Conservation (phyloP, 805 yeast species). For the Wickerhamomyces hampshirensis region DNA sequence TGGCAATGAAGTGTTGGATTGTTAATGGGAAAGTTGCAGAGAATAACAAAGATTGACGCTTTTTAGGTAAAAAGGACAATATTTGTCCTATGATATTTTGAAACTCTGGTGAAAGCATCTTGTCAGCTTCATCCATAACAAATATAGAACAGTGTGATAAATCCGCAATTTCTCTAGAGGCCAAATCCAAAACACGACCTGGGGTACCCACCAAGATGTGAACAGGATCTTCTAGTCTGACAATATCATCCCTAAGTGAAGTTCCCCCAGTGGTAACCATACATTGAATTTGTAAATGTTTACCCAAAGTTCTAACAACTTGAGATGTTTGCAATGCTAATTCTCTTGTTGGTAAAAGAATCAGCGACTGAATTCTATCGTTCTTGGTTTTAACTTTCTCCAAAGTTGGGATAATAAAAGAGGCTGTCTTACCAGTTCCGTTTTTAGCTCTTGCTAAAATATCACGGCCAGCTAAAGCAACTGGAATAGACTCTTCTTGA, state of each 20-base stretch:
- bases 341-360: slow-evolving; percentile 96
- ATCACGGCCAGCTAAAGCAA: slow-evolving; percentile 92
- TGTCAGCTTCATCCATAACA: slow-evolving; percentile 98
- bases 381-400: slow-evolving; percentile 83
- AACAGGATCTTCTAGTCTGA: slow-evolving; percentile 88
- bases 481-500: slow-evolving; percentile 95
- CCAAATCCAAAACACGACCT: slow-evolving; percentile 93
- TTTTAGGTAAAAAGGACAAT: slow-evolving; percentile 70
- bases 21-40: slow-evolving; percentile 96
- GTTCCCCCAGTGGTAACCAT: slow-evolving; percentile 99
- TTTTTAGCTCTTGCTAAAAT: slow-evolving; percentile 96
- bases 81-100: slow-evolving; percentile 83
- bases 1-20: slow-evolving; percentile 88
- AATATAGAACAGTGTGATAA: slow-evolving; percentile 81
- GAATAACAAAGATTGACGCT: slow-evolving; percentile 80
- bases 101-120: slow-evolving; percentile 89
- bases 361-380: slow-evolving; percentile 83
- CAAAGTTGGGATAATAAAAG: slow-evolving; percentile 89
- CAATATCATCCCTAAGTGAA: slow-evolving; percentile 84
- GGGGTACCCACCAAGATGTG: slow-evolving; percentile 97
- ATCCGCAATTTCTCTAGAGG: slow-evolving; percentile 83
- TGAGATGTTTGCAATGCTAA: slow-evolving; percentile 96
- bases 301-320: slow-evolving; percentile 92
- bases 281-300: slow-evolving; percentile 85
- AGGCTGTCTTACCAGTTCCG: slow-evolving; percentile 98